Base-by-base conservation (phyloP, 768 basidiomycete species). In the Symmetrospora coprosmae region DNA sequence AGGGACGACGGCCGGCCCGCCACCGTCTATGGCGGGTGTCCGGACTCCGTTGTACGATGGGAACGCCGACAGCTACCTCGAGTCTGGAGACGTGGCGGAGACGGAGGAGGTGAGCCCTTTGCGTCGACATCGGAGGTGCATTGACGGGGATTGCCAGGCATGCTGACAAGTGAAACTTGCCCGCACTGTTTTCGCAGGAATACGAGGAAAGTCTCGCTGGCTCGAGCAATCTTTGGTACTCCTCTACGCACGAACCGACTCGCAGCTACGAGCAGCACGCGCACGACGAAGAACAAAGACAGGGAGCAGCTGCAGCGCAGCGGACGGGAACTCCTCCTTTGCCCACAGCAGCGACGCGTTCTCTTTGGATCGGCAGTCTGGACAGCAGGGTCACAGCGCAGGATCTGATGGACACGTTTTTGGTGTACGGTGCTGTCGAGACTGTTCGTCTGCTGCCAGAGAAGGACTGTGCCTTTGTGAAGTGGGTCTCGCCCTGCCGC, bases 381-480 rank as follows among this genome's bases (percentile, higher is more conserved):
- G 94, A 96, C 72, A 87, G 86, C 66, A 85, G 85, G 53, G 87
- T 92, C 56, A 89, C 89, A 1, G 87, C 87, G 68, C 87, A 91
- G 70, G 87, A 94, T 70, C 82, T 99, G 55, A 87, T 94, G 58
- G 84, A 86, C 65, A 87, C 94, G 27, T 99, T 99, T 73, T 86
- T 88, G 27, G 85, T 86, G 0, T 99, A 99, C 71, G 94, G 94
- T 55, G 86, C 90, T 33, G 96, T 99, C 66, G 94, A 99, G 75
- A 90, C 87, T 68, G 75, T 99, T 71, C 78, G 94, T 67, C 78
- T 99, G 68, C 77, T 99, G 56, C 92, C 92, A 5, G 94, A 99
- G 75, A 99, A 99, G 84, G 91, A 94, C 72, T 99, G 94, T 71
- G 94, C 92, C 8, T 99, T 99, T 71, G 92, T 99, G 71, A 99